Conservation (phyloP, 441 rosid genomes). For the Theobroma grandiflorum region DNA sequence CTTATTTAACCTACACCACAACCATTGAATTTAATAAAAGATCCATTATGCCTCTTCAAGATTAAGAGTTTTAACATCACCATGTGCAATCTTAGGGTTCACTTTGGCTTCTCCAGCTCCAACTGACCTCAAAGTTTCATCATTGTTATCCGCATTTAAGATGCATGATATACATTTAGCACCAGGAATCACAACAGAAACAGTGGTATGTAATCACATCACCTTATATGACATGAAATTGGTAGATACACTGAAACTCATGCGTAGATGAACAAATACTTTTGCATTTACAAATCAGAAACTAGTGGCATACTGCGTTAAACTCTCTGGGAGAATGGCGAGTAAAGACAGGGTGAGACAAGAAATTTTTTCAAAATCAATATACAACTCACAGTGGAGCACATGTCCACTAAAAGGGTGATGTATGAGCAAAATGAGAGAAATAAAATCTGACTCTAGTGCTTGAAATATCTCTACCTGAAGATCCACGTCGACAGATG, state of each 20-base stretch:
- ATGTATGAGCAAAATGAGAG: conserved; percentile 11
- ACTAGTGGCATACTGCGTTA: neutral
- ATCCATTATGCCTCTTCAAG: neutral
- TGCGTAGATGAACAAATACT: neutral
- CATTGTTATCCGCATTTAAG: conserved; percentile 6
- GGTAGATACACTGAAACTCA: neutral
- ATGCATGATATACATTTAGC: conserved; percentile 15
- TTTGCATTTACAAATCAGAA: conserved; percentile 13
- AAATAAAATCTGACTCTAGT: conserved; percentile 24
- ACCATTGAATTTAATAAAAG: neutral
- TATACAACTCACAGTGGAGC: conserved; percentile 16
- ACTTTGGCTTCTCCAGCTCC: conserved; percentile 11
- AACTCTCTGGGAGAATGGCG: conserved; percentile 10
- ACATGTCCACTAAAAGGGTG: neutral
- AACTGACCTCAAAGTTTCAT: neutral
- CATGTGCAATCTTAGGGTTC: conserved; percentile 10
- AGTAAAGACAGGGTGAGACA: neutral
- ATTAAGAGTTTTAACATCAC: neutral
- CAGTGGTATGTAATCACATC: conserved; percentile 1
- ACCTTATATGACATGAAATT: neutral
- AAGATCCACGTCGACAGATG: conserved; percentile 91
- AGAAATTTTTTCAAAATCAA: neutral
- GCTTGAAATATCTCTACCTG: conserved; percentile 60
- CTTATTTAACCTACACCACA: neutral
- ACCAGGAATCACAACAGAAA: conserved; percentile 1